A percentile compares a stretch with the other conserved stretches of the same genome.
Evolutionary conservation across 805 yeast species (phyloP).

Genomic region (Candida glaebosa): DNA sequence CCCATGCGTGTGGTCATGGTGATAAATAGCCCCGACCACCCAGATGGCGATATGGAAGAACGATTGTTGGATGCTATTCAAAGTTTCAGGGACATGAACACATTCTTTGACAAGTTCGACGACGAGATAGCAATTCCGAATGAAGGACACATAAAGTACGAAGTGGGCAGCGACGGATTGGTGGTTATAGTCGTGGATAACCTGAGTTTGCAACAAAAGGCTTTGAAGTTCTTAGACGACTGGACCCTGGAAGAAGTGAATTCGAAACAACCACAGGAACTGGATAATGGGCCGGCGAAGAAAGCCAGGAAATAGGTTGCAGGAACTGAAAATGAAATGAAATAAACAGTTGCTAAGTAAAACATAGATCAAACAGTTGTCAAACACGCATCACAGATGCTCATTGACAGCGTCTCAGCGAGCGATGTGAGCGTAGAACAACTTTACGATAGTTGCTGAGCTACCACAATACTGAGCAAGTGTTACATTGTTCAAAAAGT

Average conservation of each 20-base stretch:
- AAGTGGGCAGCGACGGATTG: conserved; percentile 59
- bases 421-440: too few relatives aligned
- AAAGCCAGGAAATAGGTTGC: conserved; percentile 3
- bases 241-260: conserved; percentile 15
- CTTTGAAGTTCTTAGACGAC: conserved; percentile 42
- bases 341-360: too few relatives aligned
- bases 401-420: too few relatives aligned
- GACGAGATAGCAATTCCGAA: conserved; percentile 50
- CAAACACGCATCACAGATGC: too few relatives aligned
- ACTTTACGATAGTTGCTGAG: too few relatives aligned
- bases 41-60: conserved; percentile 49
- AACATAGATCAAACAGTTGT: too few relatives aligned
- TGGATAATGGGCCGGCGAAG: conserved; percentile 6
- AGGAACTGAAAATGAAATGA: conserved; percentile 39
- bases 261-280: conserved; percentile 5
- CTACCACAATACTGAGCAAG: too few relatives aligned
- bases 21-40: conserved; percentile 26
- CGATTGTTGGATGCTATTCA: conserved; percentile 42
- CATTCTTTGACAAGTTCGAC: conserved; percentile 52
- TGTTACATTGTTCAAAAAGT: too few relatives aligned
- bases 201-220: conserved; percentile 31
- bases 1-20: conserved; percentile 46
- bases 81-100: conserved; percentile 46
- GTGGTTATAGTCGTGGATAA: conserved; percentile 53
- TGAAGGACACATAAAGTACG: conserved; percentile 53